Evolutionary conservation across 768 basidiomycete species (phyloP).

Genomic region (Mycena rosella): DNA sequence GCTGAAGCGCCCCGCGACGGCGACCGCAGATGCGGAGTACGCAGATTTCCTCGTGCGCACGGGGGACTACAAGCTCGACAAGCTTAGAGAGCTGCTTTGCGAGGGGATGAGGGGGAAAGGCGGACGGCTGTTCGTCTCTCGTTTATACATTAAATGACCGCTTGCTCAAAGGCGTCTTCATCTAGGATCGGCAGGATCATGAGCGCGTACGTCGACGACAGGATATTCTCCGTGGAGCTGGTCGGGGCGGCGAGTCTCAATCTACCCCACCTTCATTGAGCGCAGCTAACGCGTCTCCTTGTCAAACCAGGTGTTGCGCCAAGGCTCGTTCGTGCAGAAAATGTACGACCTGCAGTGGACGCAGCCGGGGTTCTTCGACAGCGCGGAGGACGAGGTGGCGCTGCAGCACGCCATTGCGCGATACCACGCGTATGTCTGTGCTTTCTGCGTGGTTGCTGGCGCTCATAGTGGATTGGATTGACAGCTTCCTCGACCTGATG

Average conservation of each 20-base stretch:
- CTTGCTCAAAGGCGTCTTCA: background rate
- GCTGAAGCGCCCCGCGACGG: background rate
- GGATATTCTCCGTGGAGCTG: conserved; percentile 68
- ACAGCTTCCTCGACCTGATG: conserved; percentile 69
- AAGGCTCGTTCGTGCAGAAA: conserved; percentile 66
- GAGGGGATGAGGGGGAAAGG: conserved; percentile 36
- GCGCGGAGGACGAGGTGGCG: conserved; percentile 51
- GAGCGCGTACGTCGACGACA: conserved; percentile 64
- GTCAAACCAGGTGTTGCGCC: conserved; percentile 71
- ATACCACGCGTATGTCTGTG: conserved; percentile 65
- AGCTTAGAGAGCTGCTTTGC: conserved; percentile 5
- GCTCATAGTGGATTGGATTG: no score
- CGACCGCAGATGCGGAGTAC: conserved; percentile 19
- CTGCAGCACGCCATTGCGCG: conserved; percentile 65
- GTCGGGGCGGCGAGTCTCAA: conserved; percentile 62
- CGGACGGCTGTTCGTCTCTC: conserved; percentile 40
- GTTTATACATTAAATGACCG: background rate
- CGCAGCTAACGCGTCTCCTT: no score
- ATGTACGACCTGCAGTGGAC: conserved; percentile 69
- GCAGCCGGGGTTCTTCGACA: conserved; percentile 55
- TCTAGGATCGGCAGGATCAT: conserved; percentile 56
- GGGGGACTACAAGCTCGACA: conserved; percentile 42
- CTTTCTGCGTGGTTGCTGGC: no score
- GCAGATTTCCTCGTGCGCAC: conserved; percentile 22
- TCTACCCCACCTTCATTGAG: no score